A percentile compares a stretch with the other conserved stretches of the same genome.
Evolutionary conservation across 306 rosid genomes (phyloP).

Genomic region (Prinsepia uniflora): DNA sequence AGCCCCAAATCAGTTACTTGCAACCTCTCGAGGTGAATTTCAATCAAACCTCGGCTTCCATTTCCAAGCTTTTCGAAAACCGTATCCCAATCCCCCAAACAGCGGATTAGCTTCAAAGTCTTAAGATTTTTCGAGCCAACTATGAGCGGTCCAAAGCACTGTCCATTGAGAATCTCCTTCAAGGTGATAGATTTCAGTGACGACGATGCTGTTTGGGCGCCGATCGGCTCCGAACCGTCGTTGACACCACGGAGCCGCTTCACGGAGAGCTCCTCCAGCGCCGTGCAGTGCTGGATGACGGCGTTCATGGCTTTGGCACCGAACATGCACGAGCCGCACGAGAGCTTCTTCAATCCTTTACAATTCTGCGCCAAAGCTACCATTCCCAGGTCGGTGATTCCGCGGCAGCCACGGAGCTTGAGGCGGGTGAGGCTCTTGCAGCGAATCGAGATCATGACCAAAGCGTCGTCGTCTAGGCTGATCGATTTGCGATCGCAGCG

Average conservation of each 20-base stretch:
- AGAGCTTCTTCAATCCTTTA: constrained; percentile 61
- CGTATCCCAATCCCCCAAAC: constrained; percentile 80
- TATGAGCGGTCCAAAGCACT: constrained; percentile 57
- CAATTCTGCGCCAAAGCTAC: constrained; percentile 52
- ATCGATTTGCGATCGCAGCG: constrained; percentile 60
- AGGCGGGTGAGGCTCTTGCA: constrained; percentile 61
- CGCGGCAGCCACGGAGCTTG: constrained; percentile 70
- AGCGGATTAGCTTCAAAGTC: constrained; percentile 55
- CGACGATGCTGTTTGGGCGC: constrained; percentile 35
- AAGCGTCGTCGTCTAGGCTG: constrained; percentile 60
- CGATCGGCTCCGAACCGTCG: constrained; percentile 39
- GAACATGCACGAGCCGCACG: constrained; percentile 63
- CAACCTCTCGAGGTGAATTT: constrained; percentile 71
- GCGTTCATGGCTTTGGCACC: constrained; percentile 60
- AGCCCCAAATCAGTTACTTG: constrained; percentile 80
- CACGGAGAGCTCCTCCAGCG: constrained; percentile 67
- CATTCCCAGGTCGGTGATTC: constrained; percentile 57
- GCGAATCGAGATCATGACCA: constrained; percentile 53
- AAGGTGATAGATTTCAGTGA: constrained; percentile 56
- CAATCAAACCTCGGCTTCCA: constrained; percentile 39
- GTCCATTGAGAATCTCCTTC: constrained; percentile 65
- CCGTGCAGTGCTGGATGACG: constrained; percentile 41
- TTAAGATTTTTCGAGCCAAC: constrained; percentile 55
- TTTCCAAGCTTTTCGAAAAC: constrained; percentile 44
- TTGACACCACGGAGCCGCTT: constrained; percentile 67